A percentile compares a stretch with the other conserved stretches of the same genome.
Evolutionary conservation across 2,329 filamentous ascomycete species (phyloP).

Genomic region (Geosmithia morbida): DNA sequence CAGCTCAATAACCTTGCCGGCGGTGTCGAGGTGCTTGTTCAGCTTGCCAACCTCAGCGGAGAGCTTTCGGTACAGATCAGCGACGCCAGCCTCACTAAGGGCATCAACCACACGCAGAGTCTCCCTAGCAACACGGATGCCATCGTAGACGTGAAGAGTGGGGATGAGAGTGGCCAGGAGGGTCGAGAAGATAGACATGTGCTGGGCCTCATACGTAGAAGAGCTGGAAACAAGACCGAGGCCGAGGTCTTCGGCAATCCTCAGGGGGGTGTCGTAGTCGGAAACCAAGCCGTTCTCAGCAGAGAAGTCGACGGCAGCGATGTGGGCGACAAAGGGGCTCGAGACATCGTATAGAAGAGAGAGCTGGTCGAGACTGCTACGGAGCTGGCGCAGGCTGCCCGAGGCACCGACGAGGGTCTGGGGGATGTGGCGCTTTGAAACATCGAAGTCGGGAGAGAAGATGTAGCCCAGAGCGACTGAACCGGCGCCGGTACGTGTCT

Average conservation of each 20-base stretch:
- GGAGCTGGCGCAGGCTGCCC: conserved; percentile 65
- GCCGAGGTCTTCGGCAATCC: conserved; percentile 77
- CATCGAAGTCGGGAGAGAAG: conserved; percentile 92
- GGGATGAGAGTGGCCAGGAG: conserved; percentile 64
- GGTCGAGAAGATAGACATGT: conserved; percentile 85
- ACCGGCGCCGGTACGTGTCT: conserved; percentile 81
- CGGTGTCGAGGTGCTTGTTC: conserved; percentile 56
- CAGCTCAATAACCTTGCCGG: conserved; percentile 57
- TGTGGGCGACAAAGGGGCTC: conserved; percentile 83
- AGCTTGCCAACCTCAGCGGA: conserved; percentile 44
- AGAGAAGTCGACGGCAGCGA: conserved; percentile 81
- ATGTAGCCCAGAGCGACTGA: conserved; percentile 90
- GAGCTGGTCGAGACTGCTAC: conserved; percentile 78
- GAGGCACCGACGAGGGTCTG: conserved; percentile 84
- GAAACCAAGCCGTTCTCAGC: conserved; percentile 57
- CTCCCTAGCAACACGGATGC: conserved; percentile 68
- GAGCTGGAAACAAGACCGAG: conserved; percentile 73
- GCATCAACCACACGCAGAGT: conserved; percentile 71
- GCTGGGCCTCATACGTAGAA: conserved; percentile 83
- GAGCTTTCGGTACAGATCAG: conserved; percentile 54
- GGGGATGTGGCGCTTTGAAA: conserved; percentile 79
- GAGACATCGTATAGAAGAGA: conserved; percentile 82
- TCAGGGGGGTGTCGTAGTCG: conserved; percentile 72
- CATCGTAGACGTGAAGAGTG: conserved; percentile 82
- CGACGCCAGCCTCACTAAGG: conserved; percentile 57